A percentile compares a stretch with the other conserved stretches of the same genome.
These are phyloP conservation scores for Trichoderma virens DNA, from an alignment of 495 filamentous ascomycete species.

Conservation along the genomic window DNA sequence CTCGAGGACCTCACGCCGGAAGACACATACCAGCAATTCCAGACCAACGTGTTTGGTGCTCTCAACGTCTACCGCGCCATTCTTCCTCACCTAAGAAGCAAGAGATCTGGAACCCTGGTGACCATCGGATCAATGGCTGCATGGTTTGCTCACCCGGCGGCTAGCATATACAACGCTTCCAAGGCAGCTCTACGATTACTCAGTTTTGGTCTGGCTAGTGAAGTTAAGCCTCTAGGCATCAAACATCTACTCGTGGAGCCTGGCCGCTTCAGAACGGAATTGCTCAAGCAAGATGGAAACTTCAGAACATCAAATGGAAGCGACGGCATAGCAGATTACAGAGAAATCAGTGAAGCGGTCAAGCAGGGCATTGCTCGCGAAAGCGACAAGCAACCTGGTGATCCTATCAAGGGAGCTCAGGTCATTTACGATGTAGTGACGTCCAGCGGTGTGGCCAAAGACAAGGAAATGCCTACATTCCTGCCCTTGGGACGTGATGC, in stretches of 20 bases:
- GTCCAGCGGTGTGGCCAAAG: background rate
- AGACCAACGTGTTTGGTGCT: conserved; percentile 14
- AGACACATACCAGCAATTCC: conserved; percentile 13
- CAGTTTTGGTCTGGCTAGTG: conserved; percentile 11
- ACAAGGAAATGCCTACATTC: background rate
- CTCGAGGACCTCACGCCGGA: conserved; percentile 12
- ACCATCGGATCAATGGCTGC: conserved; percentile 14
- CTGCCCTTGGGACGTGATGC: background rate
- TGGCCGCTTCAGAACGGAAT: conserved; percentile 20
- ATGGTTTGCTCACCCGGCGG: conserved; percentile 8
- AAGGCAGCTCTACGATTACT: conserved; percentile 15
- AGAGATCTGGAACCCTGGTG: conserved; percentile 14
- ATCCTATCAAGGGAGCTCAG: background rate
- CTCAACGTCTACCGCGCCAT: conserved; percentile 17
- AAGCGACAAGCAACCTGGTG: background rate
- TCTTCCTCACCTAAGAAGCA: conserved; percentile 13
- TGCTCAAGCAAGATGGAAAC: conserved; percentile 12
- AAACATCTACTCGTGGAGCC: conserved; percentile 19
- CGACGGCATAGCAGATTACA: background rate
- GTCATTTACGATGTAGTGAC: conserved; percentile 2
- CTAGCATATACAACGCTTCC: conserved; percentile 14
- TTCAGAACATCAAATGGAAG: conserved; percentile 10
- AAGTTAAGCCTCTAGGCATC: conserved; percentile 17
- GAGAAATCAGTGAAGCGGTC: background rate
- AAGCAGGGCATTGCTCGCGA: background rate